Percentiles rank a stretch among this genome's conserved stretches.
These are phyloP conservation scores for Sesbania bispinosa DNA, from an alignment of 306 rosid genomes.

Conservation along the genomic window DNA sequence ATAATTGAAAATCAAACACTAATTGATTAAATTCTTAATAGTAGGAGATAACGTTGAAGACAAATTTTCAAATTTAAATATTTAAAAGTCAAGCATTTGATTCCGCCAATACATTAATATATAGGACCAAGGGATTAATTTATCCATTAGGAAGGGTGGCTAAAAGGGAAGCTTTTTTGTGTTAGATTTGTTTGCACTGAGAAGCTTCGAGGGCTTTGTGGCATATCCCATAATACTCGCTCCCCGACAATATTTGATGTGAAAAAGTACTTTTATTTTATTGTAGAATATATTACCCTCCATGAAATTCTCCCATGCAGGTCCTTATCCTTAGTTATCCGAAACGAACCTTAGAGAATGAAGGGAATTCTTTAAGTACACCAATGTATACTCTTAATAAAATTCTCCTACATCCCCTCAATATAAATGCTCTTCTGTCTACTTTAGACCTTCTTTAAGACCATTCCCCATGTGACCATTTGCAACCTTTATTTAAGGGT, in stretches of 20 bases:
- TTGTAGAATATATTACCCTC: constrained; percentile 31
- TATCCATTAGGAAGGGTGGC: background rate
- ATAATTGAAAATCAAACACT: no score
- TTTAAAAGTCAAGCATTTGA: background rate
- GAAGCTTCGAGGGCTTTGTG: constrained; percentile 8
- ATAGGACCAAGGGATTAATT: background rate
- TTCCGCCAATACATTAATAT: background rate
- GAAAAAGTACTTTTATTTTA: constrained; percentile 27
- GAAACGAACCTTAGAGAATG: constrained; percentile 38
- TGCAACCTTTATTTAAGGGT: constrained; percentile 5
- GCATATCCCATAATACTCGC: constrained; percentile 25
- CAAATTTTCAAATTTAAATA: background rate
- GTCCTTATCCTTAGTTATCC: constrained; percentile 48
- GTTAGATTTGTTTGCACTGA: background rate
- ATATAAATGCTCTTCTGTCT: background rate
- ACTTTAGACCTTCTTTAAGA: constrained; percentile 13
- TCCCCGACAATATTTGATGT: constrained; percentile 16
- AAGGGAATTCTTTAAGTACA: constrained; percentile 15
- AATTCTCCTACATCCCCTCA: constrained; percentile 19
- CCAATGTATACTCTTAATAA: background rate
- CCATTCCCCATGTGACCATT: constrained; percentile 22
- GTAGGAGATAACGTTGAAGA: no score
- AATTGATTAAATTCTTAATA: no score
- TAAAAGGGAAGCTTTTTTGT: background rate
- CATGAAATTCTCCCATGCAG: constrained; percentile 21